phyloP scores from a whole-genome alignment of 2,329 filamentous ascomycete species.

The Truncatella angustata region DNA sequence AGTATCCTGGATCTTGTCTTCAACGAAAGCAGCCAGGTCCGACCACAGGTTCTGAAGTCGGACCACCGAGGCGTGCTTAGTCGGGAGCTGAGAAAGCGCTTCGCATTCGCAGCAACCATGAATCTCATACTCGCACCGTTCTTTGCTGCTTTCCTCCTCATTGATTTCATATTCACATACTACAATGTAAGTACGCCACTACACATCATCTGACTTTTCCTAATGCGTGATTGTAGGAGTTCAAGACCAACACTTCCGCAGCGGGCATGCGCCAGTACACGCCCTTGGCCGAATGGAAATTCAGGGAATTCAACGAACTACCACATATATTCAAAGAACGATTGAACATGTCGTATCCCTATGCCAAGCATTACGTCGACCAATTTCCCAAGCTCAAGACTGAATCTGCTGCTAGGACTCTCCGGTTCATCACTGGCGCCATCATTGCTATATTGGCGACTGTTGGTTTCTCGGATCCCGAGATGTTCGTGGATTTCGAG shows the following conservation, averaged over 20 bases:
- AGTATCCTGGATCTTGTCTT: slow-evolving; percentile 94
- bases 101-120: slow-evolving; percentile 80
- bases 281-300: slow-evolving; percentile 94
- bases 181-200: slow-evolving; percentile 66
- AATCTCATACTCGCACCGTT: slow-evolving; percentile 86
- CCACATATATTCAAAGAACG: slow-evolving; percentile 88
- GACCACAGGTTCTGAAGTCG: slow-evolving; percentile 80
- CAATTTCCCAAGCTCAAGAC: slow-evolving; percentile 97
- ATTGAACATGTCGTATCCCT: slow-evolving; percentile 91
- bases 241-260: slow-evolving; percentile 87
- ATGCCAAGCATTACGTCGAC: slow-evolving; percentile 86
- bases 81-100: slow-evolving; percentile 71
- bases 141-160: slow-evolving; percentile 78
- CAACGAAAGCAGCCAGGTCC: slow-evolving; percentile 82
- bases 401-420: slow-evolving; percentile 77
- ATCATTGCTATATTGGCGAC: slow-evolving; percentile 82
- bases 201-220: background rate
- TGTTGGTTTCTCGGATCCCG: slow-evolving; percentile 83
- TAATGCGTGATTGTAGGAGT: slow-evolving; percentile 64
- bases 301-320: slow-evolving; percentile 96
- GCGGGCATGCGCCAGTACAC: slow-evolving; percentile 90
- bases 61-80: slow-evolving; percentile 78
- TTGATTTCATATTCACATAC: slow-evolving; percentile 92
- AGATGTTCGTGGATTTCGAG: slow-evolving; percentile 88
- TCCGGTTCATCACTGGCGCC: slow-evolving; percentile 85